phyloP scores from a whole-genome alignment of 163 green algal species.

The Chlamydomonas reinhardtii region DNA sequence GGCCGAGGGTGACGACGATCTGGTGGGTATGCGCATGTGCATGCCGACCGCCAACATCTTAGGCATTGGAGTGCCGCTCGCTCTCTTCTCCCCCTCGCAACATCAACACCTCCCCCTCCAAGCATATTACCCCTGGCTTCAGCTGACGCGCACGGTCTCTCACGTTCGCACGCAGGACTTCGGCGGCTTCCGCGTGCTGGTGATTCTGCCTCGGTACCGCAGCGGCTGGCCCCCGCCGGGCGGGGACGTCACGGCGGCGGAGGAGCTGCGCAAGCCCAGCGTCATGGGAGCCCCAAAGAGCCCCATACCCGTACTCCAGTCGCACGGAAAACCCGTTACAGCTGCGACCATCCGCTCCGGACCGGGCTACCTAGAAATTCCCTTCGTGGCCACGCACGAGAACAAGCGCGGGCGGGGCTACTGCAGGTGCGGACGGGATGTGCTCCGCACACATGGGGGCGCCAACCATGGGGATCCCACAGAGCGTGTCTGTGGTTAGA shows the following conservation, averaged over 20 bases:
- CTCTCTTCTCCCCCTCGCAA: too few species aligned
- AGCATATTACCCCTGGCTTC: too few species aligned
- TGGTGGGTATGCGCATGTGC: conserved; percentile 61
- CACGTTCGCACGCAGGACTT: conserved; percentile 81
- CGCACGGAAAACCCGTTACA: conserved; percentile 81
- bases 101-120: too few species aligned
- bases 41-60: too few species aligned
- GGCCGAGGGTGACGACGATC: conserved; percentile 75
- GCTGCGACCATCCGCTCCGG: conserved; percentile 89
- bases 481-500: background rate
- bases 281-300: conserved; percentile 72
- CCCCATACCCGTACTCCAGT: conserved; percentile 71
- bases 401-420: conserved; percentile 81
- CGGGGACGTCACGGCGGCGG: conserved; percentile 35
- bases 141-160: too few species aligned
- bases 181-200: conserved; percentile 87
- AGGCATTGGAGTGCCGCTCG: too few species aligned
- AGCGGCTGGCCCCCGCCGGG: conserved; percentile 83
- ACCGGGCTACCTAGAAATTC: conserved; percentile 86
- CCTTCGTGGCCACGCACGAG: conserved; percentile 92
- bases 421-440: conserved; percentile 62
- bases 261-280: conserved; percentile 54
- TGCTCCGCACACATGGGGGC: too few species aligned
- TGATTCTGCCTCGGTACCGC: conserved; percentile 82
- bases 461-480: background rate